Evolutionary conservation across 2,329 filamentous ascomycete species (phyloP), one percentile per base, ranked within the genome.

Genomic region (Trichoderma lentiforme): DNA sequence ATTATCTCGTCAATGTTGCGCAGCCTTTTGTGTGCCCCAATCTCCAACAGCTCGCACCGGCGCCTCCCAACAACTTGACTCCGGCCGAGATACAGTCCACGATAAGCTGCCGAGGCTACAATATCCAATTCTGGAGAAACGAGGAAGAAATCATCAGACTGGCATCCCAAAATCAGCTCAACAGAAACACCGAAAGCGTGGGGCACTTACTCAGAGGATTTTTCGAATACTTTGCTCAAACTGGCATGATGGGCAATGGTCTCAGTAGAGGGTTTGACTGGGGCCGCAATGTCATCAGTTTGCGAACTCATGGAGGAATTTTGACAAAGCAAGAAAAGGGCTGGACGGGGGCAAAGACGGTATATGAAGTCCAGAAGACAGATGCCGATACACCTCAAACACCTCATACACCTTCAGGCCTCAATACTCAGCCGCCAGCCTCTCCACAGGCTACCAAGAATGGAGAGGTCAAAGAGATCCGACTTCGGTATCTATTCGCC

Each of bases 11-110:
- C 77, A 97, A 97, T 76, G 81, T 97, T 67, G 92, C 88, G 1
- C 85, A 89, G 62, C 94, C 95, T 0, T 93, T 94, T 69, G 92
- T 98, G 21, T 90, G 93, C 72, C 93, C 93, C 0, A 97, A 98
- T 77, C 86, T 98, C 2, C 94, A 97, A 78, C 82, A 86, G 70
- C 84, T 86, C 75, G 86, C 82, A 43, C 85, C 82, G 11, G 82
- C 80, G 9, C 83, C 83, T 12, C 82, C 81, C 51, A 78, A 78
- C 15, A 77, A 80, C 28, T 72, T 75, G 39, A 75, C 74, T 3
- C 71, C 74, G n/a, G 58, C 73, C 36, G 75, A 78, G 39, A 57
- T 75, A 9, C 77, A 80, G 62, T 70, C 73, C 3, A 73, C 71
- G 6, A 63, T 72, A 14, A 82, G 12, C 76, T 90, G 91, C 74